phyloP scores from a whole-genome alignment of 2,329 filamentous ascomycete species.

The Ilyonectria sp. region DNA sequence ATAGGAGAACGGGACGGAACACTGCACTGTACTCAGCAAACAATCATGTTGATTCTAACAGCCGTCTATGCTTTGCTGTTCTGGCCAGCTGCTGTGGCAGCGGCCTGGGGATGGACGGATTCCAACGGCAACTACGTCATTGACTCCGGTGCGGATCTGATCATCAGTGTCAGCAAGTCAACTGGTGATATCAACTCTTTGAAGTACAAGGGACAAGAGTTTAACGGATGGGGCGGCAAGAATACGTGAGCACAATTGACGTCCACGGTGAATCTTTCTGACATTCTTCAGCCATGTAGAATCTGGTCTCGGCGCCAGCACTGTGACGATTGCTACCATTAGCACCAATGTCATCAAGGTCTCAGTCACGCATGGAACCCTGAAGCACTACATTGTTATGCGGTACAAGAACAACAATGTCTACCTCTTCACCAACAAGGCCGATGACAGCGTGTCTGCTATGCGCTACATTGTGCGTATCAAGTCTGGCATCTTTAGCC shows the following conservation, averaged over 20 bases:
- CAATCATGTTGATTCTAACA: constrained; percentile 47
- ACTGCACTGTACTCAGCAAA: neutral
- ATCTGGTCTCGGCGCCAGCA: constrained; percentile 50
- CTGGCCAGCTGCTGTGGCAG: constrained; percentile 50
- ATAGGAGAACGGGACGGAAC: neutral
- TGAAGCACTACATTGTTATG: constrained; percentile 54
- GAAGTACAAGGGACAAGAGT: constrained; percentile 52
- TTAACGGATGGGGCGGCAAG: constrained; percentile 50
- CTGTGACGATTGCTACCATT: constrained; percentile 49
- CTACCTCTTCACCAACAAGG: constrained; percentile 61
- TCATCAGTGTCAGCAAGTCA: constrained; percentile 54
- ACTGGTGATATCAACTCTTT: constrained; percentile 55
- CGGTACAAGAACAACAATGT: constrained; percentile 56
- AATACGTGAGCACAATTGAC: constrained; percentile 40
- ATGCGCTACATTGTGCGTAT: constrained; percentile 57
- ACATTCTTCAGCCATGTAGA: constrained; percentile 46
- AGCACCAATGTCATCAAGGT: constrained; percentile 53
- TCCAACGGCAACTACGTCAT: constrained; percentile 57
- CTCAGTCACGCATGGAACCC: constrained; percentile 51
- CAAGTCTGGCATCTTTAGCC: constrained; percentile 49
- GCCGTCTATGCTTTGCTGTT: constrained; percentile 45
- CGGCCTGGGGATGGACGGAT: constrained; percentile 58
- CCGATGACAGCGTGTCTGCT: constrained; percentile 55
- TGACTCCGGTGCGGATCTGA: constrained; percentile 51
- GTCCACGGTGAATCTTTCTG: neutral